phyloP scores from a whole-genome alignment of 179 eudicot genomes.

The Carnegiea gigantea region DNA sequence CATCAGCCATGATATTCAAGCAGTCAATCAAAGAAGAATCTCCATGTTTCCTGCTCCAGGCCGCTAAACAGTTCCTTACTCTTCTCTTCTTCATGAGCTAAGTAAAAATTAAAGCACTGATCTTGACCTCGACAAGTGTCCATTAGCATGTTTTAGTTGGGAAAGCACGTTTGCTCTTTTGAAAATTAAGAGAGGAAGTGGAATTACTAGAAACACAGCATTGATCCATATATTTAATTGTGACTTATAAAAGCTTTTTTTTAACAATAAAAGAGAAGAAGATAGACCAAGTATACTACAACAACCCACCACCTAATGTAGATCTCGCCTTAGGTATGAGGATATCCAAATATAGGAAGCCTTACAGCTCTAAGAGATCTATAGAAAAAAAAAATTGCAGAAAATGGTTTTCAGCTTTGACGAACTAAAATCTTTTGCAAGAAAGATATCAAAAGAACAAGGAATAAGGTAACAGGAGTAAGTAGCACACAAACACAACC shows the following conservation, averaged over 20 bases:
- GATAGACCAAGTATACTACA: not conserved
- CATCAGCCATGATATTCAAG: constrained; percentile 4
- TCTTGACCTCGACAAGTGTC: not conserved
- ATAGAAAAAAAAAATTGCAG: not conserved
- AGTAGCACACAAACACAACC: not conserved
- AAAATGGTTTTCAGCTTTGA: not conserved
- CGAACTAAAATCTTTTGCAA: not conserved
- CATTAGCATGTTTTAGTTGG: not conserved
- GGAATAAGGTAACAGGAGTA: not conserved
- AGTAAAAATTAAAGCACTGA: not conserved
- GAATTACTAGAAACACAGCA: not conserved
- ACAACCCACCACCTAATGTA: not conserved
- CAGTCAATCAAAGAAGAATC: constrained; percentile 3
- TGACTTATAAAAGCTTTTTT: not conserved
- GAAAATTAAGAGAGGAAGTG: not conserved
- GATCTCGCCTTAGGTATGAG: not conserved
- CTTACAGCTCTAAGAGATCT: not conserved
- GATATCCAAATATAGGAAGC: not conserved
- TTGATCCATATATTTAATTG: too few species aligned
- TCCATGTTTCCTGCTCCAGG: not conserved
- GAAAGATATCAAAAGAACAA: not conserved
- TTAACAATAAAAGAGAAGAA: too few species aligned
- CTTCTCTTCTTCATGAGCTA: not conserved
- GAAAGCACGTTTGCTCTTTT: not conserved
- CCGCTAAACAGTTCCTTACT: not conserved